Evolutionary conservation across 2,329 filamentous ascomycete genomes (phyloP), one percentile per base, ranked within the genome.

Genomic region (Fusarium dlaminii): DNA sequence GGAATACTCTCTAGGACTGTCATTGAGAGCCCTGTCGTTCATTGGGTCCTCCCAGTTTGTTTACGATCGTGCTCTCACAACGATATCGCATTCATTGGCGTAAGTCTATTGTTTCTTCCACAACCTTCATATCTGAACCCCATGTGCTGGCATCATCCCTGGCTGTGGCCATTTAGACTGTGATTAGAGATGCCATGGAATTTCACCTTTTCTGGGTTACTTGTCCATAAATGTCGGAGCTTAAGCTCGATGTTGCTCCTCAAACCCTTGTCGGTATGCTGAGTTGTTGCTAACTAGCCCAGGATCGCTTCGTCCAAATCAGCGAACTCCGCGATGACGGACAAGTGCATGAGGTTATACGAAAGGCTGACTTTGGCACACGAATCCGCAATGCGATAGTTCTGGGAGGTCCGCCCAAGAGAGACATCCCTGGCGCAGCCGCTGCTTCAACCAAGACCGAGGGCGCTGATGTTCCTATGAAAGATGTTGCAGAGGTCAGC

Each of bases 81-180:
- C 75, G 95, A 98, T 83, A 90, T 98, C 72, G 92, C 95, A 42
- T 94, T 98, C 77, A 88, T 99, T 65, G 94, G 95, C 61, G 91
- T 93, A 86, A 83, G 90, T 87, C 36, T 24, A 86, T 10, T 30
- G 10, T 32, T 42, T 61, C 62, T 59, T 66, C 34, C 32, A 36
- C 29, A 7, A 22, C 42, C 37, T 39, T 37, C 20, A 20, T 45
- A 43, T 30, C 37, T 39, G 52, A 39, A 24, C 20, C 20, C 15
- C 17, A 32, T 46, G 32, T 36, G 20, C 32, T 29, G 20, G 30
- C 18, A 15, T 39, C n/a, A 39, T 39, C 8, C 34, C 52, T 6
- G 29, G 32, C 24, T 15, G 40, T 20, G 17, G n/a, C 36, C 34
- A n/a, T n/a, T 24, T 22, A 57, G 30, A 30, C 17, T 54, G 27